Base-by-base conservation (phyloP, 2,329 filamentous ascomycete genomes). In the Fusarium sp. region DNA sequence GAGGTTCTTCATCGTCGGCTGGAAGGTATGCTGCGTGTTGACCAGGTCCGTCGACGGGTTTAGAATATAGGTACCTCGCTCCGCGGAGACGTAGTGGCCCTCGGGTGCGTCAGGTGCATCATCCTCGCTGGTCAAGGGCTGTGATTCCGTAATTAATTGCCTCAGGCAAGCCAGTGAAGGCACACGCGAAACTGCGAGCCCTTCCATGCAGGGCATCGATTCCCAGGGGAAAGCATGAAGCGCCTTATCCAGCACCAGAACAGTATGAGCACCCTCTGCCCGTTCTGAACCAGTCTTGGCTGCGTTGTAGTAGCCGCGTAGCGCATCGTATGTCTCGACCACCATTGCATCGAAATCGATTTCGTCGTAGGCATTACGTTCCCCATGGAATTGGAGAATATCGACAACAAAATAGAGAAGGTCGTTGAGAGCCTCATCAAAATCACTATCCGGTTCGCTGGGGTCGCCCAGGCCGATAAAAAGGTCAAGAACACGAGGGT, bases 211-310 rank as follows among this genome's bases (percentile, higher is more conserved):
- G 0, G 93, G 92, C 33, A 99, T 78, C 1, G 92, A 97, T 72
- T 99, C 95, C 95, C 96, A 99, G 0, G 95, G 95, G 70, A 99
- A 96, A 2, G 86, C 82, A 70, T 98, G 95, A 3, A 99, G 82
- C 3, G 90, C 84, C 75, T 97, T 97, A 76, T 99, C 95, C 6
- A 99, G 82, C 7, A 99, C 88, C 3, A 99, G 81, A 49, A 99
- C 89, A 0, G 92, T 94, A 72, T 99, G 95, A 2, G 74, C 72
- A 27, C 79, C 79, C 10, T 77, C 74, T 29, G 79, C 77, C 7
- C 75, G 73, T 27, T 78, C 72, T 50, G 78, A 70, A 17, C 71
- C 74, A 37, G 70, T 69, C 42, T 77, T 79, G 23, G 75, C 75
- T 0, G 79, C 77, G 21, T 79, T 81, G 69, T 97, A 88, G 71